Base-by-base conservation (phyloP, 352 stramenopile genomes). In the Phytophthora fragariae region DNA sequence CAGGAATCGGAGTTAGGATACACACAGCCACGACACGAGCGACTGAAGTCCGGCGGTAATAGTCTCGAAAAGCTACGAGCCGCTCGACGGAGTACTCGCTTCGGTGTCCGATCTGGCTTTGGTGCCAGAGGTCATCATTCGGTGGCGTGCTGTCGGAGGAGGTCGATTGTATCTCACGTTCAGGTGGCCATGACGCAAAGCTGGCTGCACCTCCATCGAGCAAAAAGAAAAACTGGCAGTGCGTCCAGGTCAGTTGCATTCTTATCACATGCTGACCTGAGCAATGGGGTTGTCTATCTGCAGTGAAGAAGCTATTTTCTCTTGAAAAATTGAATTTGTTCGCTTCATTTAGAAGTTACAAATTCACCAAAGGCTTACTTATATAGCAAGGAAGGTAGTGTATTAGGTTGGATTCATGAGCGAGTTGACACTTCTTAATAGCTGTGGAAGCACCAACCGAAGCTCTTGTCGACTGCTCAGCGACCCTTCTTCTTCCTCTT, bases 391-490 rank as follows among this genome's bases (percentile, higher is more conserved):
- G 5, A n/a, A 2, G 17, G 35, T 29, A 12, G 11, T 69, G 44
- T 73, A 76, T 72, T 83, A 81, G 21, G 52, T 57, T n/a, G 58
- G n/a, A 24, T 56, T 35, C 31, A 57, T 24, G 19, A 72, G 21
- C 3, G 59, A 52, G 31, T 73, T 68, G 19, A 84, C 39, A 60
- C 68, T 86, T 21, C 61, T 59, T 35, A 81, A 69, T n/a, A 92
- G 63, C 53, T 89, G 81, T 3, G 77, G 68, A 0, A 90, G 77
- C 35, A 92, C 80, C n/a, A 72, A 62, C 0, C 65, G 62, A 50
- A 90, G 70, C 35, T 92, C 82, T 39, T 64, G 67, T 31, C 63
- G 73, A n/a, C 37, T 70, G 31, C 37, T 62, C 21, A 27, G 58
- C 6, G 62, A 57, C 6, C 66, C 64, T 1, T 10, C 55, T 9